A percentile compares a stretch with the other conserved stretches of the same genome.
phyloP scores from a whole-genome alignment of 2,329 filamentous ascomycete genomes.

The Paecilomyces formosus region DNA sequence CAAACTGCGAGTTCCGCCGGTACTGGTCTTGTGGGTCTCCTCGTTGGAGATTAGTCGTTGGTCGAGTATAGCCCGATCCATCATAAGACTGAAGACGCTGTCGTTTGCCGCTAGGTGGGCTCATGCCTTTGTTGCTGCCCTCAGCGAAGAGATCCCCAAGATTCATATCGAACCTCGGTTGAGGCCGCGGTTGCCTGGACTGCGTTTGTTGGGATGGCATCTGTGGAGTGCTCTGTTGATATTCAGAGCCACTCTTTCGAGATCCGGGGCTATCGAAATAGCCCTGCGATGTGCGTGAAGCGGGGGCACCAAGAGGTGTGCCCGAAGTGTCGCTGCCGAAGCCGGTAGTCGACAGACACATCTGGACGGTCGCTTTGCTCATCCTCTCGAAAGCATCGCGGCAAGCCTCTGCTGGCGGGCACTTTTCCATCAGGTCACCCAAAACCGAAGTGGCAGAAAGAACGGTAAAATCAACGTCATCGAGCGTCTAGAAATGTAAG shows the following conservation, averaged over 20 bases:
- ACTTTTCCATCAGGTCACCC: conserved; percentile 85
- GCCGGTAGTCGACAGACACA: conserved; percentile 81
- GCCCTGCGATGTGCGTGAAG: conserved; percentile 7
- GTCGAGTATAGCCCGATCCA: conserved; percentile 14
- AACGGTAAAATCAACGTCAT: conserved; percentile 97
- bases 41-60: conserved; percentile 14
- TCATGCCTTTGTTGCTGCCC: conserved; percentile 27
- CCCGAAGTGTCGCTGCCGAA: conserved; percentile 52
- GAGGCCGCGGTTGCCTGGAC: conserved; percentile 33
- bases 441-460: conserved; percentile 89
- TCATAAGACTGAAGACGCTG: conserved; percentile 18
- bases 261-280: conserved; percentile 12
- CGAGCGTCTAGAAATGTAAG: conserved; percentile 55
- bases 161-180: conserved; percentile 54
- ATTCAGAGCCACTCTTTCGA: conserved; percentile 11
- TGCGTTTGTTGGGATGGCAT: conserved; percentile 23
- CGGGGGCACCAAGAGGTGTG: conserved; percentile 12
- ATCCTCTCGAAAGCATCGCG: conserved; percentile 92
- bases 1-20: conserved; percentile 19
- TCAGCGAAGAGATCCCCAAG: conserved; percentile 46
- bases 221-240: conserved; percentile 14
- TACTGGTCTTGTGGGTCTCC: conserved; percentile 17
- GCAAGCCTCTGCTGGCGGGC: conserved; percentile 88
- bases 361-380: conserved; percentile 89
- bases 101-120: conserved; percentile 22